These are phyloP conservation scores for Lentithecium fluviatile DNA, from an alignment of 495 filamentous ascomycete genomes.

Conservation along the genomic window DNA sequence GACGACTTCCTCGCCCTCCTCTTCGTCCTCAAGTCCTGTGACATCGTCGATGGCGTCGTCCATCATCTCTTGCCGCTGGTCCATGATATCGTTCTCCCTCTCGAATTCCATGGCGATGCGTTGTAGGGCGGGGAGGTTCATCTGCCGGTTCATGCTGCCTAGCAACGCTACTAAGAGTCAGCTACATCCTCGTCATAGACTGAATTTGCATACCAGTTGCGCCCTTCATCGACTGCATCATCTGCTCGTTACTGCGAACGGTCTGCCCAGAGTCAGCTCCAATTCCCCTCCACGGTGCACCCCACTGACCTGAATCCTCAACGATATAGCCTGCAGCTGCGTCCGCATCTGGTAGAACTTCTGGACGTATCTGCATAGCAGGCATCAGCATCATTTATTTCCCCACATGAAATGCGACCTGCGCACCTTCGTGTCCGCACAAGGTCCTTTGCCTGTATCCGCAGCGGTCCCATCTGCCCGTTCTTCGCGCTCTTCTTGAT, in stretches of 20 bases:
- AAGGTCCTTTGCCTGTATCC: constrained; percentile 96
- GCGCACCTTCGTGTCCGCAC: constrained; percentile 70
- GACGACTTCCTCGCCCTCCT: constrained; percentile 92
- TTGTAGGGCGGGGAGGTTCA: constrained; percentile 94
- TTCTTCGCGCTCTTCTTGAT: constrained; percentile 98
- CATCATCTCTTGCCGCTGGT: constrained; percentile 99
- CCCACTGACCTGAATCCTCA: constrained; percentile 79
- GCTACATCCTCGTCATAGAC: neutral
- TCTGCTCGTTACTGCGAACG: constrained; percentile 95
- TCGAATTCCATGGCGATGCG: constrained; percentile 99
- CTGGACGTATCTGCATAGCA: constrained; percentile 76
- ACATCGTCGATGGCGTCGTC: constrained; percentile 99
- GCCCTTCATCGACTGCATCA: constrained; percentile 99
- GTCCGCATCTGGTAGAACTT: constrained; percentile 98
- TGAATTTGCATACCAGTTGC: constrained; percentile 58
- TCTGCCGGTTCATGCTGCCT: constrained; percentile 92
- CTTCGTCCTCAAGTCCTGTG: constrained; percentile 85
- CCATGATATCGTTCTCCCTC: constrained; percentile 98
- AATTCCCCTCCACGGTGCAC: neutral
- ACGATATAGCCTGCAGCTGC: constrained; percentile 89
- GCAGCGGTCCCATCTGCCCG: constrained; percentile 92
- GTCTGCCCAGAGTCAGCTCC: constrained; percentile 55
- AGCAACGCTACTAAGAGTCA: constrained; percentile 56
- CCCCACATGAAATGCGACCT: neutral
- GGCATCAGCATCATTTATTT: neutral